phyloP scores from a whole-genome alignment of 352 stramenopile species.

The Globisporangium okanoganense region DNA sequence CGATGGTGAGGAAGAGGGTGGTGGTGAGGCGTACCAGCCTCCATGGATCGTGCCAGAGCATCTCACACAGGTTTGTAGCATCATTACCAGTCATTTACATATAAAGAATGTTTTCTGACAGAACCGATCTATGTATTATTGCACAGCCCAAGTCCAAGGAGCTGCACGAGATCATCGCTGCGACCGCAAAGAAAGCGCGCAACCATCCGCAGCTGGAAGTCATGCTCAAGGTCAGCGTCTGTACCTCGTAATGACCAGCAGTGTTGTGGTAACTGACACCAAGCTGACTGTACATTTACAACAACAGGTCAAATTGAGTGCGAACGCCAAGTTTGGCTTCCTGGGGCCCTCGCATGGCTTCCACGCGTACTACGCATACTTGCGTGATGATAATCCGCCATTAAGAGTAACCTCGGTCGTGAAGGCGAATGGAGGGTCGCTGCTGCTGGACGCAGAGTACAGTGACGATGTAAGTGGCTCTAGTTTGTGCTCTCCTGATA shows the following conservation, averaged over 20 bases:
- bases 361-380: constrained; percentile 43
- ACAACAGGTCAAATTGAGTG: constrained; percentile 32
- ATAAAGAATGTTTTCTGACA: not conserved
- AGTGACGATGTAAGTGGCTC: constrained; percentile 23
- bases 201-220: constrained; percentile 37
- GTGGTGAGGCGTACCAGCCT: constrained; percentile 24
- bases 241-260: not conserved
- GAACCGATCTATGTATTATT: not conserved
- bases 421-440: constrained; percentile 2
- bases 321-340: constrained; percentile 36
- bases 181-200: constrained; percentile 42
- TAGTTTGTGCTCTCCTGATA: not conserved
- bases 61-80: constrained; percentile 23
- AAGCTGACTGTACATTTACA: not conserved
- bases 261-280: not conserved
- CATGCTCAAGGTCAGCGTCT: constrained; percentile 34
- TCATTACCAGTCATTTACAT: not conserved
- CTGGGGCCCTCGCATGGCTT: constrained; percentile 25
- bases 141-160: constrained; percentile 39
- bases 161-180: constrained; percentile 35
- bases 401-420: not conserved
- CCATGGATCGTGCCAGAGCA: constrained; percentile 23
- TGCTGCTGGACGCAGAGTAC: constrained; percentile 45
- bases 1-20: constrained; percentile 17
- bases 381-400: constrained; percentile 34